These are phyloP conservation scores for Byssothecium circinans DNA, from an alignment of 2,329 filamentous ascomycete species.

Conservation along the genomic window DNA sequence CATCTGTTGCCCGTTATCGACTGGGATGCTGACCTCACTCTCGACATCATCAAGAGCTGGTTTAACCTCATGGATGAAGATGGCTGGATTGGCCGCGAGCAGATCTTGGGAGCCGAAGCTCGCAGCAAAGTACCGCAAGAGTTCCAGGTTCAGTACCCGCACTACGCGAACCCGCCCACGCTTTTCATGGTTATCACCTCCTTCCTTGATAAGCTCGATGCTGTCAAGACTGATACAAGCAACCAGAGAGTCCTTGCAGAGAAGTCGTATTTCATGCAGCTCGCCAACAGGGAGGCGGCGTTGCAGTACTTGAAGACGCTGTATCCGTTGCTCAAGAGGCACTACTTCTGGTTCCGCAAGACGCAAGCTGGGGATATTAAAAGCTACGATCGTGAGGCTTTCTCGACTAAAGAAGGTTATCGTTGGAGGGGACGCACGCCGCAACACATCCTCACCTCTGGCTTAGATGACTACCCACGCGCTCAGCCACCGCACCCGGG, in stretches of 20 bases:
- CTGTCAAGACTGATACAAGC: slow-evolving; percentile 38
- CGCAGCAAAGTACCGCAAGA: slow-evolving; percentile 91
- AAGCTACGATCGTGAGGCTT: slow-evolving; percentile 85
- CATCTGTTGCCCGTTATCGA: slow-evolving; percentile 88
- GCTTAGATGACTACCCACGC: slow-evolving; percentile 94
- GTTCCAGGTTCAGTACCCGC: slow-evolving; percentile 94
- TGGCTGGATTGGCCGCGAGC: slow-evolving; percentile 95
- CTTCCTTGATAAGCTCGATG: slow-evolving; percentile 76
- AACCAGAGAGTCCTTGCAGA: slow-evolving; percentile 41
- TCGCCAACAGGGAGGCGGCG: slow-evolving; percentile 68
- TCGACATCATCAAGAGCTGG: slow-evolving; percentile 92
- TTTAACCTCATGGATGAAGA: slow-evolving; percentile 95
- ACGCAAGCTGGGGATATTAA: slow-evolving; percentile 90
- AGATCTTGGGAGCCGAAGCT: slow-evolving; percentile 89
- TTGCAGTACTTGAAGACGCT: slow-evolving; percentile 72
- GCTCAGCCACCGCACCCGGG: slow-evolving; percentile 91
- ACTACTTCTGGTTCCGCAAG: slow-evolving; percentile 93
- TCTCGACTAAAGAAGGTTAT: slow-evolving; percentile 88
- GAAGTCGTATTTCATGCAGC: slow-evolving; percentile 61
- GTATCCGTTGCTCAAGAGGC: slow-evolving; percentile 83
- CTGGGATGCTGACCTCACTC: slow-evolving; percentile 84
- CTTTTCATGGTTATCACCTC: slow-evolving; percentile 85
- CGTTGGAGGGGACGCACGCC: slow-evolving; percentile 90
- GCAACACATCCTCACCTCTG: slow-evolving; percentile 86
- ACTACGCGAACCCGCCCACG: slow-evolving; percentile 96